Conservation (phyloP, 2,329 filamentous ascomycete genomes). For the Ophiobolus disseminans region DNA sequence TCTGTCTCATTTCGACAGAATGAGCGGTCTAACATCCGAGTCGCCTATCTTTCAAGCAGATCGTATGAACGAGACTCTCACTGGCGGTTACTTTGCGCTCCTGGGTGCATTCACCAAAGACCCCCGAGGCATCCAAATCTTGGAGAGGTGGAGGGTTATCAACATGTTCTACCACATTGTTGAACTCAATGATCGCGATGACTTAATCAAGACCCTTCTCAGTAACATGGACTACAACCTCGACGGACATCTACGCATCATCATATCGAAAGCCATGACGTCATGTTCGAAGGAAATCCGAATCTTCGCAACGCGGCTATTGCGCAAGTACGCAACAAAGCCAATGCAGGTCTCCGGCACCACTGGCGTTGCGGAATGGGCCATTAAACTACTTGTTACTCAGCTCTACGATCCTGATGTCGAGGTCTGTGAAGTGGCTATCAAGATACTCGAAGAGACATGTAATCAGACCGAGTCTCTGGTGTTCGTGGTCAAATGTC, state of each 20-base stretch:
- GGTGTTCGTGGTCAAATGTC: slow-evolving; percentile 95
- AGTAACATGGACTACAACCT: slow-evolving; percentile 92
- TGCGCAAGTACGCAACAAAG: slow-evolving; percentile 83
- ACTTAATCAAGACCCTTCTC: slow-evolving; percentile 86
- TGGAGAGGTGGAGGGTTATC: slow-evolving; percentile 97
- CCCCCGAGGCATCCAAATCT: slow-evolving; percentile 80
- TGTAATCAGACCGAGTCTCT: slow-evolving; percentile 91
- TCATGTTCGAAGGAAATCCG: slow-evolving; percentile 89
- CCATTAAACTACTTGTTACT: slow-evolving; percentile 94
- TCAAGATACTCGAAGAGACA: slow-evolving; percentile 96
- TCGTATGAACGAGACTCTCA: slow-evolving; percentile 84
- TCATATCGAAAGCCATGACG: slow-evolving; percentile 92
- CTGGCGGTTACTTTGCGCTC: slow-evolving; percentile 92
- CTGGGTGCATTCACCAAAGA: slow-evolving; percentile 86
- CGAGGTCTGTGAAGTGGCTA: slow-evolving; percentile 92
- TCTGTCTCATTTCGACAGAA: slow-evolving; percentile 90
- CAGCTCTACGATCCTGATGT: slow-evolving; percentile 97
- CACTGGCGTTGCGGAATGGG: slow-evolving; percentile 85
- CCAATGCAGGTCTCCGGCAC: slow-evolving; percentile 53
- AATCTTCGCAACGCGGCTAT: slow-evolving; percentile 84
- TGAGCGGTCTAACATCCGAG: slow-evolving; percentile 75
- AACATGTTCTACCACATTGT: slow-evolving; percentile 99
- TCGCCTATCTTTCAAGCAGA: slow-evolving; percentile 88
- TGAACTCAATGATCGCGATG: slow-evolving; percentile 86
- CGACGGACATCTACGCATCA: slow-evolving; percentile 83